Percentiles rank a stretch among this genome's conserved stretches.
phyloP scores from a whole-genome alignment of 2,329 filamentous ascomycete species.

The Ophiostoma himal-ulmi region DNA sequence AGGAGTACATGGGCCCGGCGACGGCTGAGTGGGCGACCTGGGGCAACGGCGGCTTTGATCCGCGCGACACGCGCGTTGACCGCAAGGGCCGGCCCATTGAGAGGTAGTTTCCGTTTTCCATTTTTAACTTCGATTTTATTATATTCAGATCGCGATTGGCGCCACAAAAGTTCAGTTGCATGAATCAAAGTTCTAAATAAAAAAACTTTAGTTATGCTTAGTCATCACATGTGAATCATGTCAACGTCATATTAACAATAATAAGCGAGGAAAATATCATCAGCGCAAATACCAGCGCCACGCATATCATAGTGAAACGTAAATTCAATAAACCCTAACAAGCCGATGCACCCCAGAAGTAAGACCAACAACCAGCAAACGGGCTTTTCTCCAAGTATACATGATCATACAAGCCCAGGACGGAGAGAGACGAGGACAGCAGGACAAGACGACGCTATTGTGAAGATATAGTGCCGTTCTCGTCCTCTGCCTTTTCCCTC shows the following conservation, averaged over 20 bases:
- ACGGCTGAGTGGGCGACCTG: slow-evolving; percentile 93
- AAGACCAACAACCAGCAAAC: slow-evolving; percentile 9
- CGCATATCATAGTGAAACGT: not conserved
- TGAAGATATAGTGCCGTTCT: not conserved
- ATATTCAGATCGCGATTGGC: not conserved
- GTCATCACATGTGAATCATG: not conserved
- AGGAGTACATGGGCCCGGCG: slow-evolving; percentile 80
- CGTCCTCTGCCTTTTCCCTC: not conserved
- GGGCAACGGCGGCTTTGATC: slow-evolving; percentile 93
- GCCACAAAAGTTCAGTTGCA: not conserved
- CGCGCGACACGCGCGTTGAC: slow-evolving; percentile 78
- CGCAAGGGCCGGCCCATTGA: slow-evolving; percentile 69
- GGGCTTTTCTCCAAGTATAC: not conserved
- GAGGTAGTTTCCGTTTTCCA: slow-evolving; percentile 19
- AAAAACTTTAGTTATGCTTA: not conserved
- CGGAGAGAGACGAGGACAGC: not conserved
- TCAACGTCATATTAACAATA: not conserved
- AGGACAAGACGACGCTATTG: not conserved
- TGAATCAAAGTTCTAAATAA: not conserved
- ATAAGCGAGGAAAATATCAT: not conserved
- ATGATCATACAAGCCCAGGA: slow-evolving; percentile 2
- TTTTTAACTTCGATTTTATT: not conserved
- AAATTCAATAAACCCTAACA: slow-evolving; percentile 5
- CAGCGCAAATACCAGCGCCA: not conserved
- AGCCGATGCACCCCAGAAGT: not conserved